These are phyloP conservation scores for Pseudogymnoascus sp. DNA, from an alignment of 2,329 filamentous ascomycete genomes.

Conservation along the genomic window DNA sequence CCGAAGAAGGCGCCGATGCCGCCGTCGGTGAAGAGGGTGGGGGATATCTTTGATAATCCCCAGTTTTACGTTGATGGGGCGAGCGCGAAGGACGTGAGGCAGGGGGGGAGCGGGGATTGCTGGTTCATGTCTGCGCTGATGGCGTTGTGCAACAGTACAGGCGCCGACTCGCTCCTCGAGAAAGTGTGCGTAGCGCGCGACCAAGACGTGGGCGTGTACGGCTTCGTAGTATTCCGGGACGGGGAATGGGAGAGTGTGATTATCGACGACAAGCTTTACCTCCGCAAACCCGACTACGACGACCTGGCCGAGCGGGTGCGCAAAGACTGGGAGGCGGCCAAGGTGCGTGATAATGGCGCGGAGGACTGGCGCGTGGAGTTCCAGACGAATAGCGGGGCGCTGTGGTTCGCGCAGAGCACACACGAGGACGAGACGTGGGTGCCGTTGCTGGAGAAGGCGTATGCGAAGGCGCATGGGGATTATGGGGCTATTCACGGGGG, in stretches of 20 bases:
- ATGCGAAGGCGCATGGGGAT: conserved; percentile 76
- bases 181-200: conserved; percentile 31
- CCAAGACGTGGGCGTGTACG: conserved; percentile 68
- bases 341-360: conserved; percentile 41
- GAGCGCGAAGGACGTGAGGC: conserved; percentile 67
- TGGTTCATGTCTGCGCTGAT: conserved; percentile 79
- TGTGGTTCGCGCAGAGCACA: conserved; percentile 70
- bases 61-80: conserved; percentile 71
- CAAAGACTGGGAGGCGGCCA: conserved; percentile 16
- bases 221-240: conserved; percentile 79
- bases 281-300: conserved; percentile 73
- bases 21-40: conserved; percentile 49
- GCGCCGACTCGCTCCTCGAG: conserved; percentile 35
- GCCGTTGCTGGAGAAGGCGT: conserved; percentile 72
- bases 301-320: conserved; percentile 50
- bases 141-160: conserved; percentile 49
- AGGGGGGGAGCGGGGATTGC: conserved; percentile 72
- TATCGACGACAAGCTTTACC: conserved; percentile 81
- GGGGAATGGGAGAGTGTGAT: conserved; percentile 88
- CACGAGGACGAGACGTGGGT: conserved; percentile 78
- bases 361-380: conserved; percentile 44
- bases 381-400: conserved; percentile 54
- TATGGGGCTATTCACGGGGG: conserved; percentile 68
- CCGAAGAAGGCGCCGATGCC: conserved; percentile 14
- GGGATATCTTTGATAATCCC: conserved; percentile 68